Evolutionary conservation across 2,329 filamentous ascomycete genomes (phyloP).

Genomic region (Fusarium robinianum): DNA sequence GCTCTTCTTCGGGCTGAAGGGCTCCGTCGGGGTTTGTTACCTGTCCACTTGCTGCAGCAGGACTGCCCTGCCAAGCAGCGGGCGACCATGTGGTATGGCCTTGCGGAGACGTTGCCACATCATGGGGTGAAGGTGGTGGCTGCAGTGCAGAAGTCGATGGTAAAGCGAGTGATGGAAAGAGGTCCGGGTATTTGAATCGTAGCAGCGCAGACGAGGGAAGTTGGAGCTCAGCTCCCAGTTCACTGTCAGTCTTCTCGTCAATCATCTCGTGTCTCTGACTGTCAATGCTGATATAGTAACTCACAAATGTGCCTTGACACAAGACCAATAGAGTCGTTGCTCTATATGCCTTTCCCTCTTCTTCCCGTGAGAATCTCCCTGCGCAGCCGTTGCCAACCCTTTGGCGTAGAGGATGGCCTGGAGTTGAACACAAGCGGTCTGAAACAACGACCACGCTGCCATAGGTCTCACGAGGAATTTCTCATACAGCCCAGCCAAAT

Average conservation of each 20-base stretch:
- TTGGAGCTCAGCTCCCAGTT: background rate
- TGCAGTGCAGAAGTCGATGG: background rate
- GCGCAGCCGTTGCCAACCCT: background rate
- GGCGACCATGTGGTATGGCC: background rate
- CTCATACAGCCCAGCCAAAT: background rate
- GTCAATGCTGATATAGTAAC: background rate
- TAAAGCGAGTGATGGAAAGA: background rate
- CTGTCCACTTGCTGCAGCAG: background rate
- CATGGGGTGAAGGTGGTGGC: background rate
- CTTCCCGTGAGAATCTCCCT: background rate
- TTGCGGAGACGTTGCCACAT: background rate
- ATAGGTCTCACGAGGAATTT: background rate
- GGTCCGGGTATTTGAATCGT: conserved; percentile 1
- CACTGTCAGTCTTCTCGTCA: background rate
- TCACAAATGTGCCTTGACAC: background rate
- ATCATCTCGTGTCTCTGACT: too few relatives aligned
- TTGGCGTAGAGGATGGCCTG: background rate
- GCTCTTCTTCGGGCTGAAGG: background rate
- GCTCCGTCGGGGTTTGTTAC: background rate
- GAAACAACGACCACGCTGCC: background rate
- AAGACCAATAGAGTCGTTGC: conserved; percentile 1
- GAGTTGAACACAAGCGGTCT: background rate
- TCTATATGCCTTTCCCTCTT: background rate
- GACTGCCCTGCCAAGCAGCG: background rate
- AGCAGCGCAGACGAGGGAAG: background rate